phyloP scores from a whole-genome alignment of 495 filamentous ascomycete species.

The Staphylotrichum longicolle region DNA sequence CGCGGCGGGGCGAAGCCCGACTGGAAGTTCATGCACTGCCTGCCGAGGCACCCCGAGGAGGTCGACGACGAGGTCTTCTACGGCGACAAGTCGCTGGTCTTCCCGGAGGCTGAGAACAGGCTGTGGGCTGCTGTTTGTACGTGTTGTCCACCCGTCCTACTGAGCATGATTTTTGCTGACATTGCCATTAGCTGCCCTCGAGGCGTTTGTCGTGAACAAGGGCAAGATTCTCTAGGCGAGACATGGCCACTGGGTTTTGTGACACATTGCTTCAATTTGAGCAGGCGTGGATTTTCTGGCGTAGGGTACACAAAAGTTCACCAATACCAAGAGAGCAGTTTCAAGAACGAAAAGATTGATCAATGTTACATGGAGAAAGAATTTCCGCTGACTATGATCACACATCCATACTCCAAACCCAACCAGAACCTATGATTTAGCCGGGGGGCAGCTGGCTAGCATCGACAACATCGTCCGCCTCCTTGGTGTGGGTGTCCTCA shows the following conservation, averaged over 20 bases:
- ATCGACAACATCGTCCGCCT: constrained; percentile 88
- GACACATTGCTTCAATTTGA: constrained; percentile 6
- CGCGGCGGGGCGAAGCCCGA: constrained; percentile 79
- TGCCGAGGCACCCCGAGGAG: constrained; percentile 92
- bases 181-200: constrained; percentile 59
- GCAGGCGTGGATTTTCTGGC: constrained; percentile 22
- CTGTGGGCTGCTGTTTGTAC: constrained; percentile 79
- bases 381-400: constrained; percentile 13
- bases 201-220: constrained; percentile 88
- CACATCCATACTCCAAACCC: constrained; percentile 3
- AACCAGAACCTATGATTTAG: constrained; percentile 44
- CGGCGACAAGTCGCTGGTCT: constrained; percentile 74
- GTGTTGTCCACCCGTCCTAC: constrained; percentile 23
- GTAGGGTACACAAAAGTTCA: constrained; percentile 18
- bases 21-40: constrained; percentile 99
- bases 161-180: constrained; percentile 18
- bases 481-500: constrained; percentile 76
- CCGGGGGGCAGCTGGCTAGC: constrained; percentile 89
- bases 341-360: constrained; percentile 12
- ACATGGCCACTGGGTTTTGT: constrained; percentile 13
- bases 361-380: background rate
- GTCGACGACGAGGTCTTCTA: constrained; percentile 95
- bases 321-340: constrained; percentile 8
- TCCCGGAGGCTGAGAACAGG: constrained; percentile 90
- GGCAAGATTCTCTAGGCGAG: constrained; percentile 54